Base-by-base conservation (phyloP, 2,329 filamentous ascomycete species). In the Alternaria panax region DNA sequence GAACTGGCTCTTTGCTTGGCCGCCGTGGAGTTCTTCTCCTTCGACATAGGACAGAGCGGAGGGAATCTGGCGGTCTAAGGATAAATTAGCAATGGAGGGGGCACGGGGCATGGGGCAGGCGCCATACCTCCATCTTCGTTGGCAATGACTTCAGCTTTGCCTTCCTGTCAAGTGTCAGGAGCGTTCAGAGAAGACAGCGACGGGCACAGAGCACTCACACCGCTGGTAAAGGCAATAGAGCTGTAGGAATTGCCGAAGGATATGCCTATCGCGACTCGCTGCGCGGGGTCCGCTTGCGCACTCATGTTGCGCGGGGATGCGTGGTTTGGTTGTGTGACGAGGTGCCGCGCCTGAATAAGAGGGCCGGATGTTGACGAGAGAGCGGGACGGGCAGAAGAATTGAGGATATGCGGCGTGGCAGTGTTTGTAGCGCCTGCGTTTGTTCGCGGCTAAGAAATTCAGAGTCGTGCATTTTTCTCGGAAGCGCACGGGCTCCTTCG, bases 211-310 rank as follows among this genome's bases (percentile, higher is more conserved):
- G 34, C 12, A 63, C 83, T 66, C 80, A 87, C 85, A 64, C 80
- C 80, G 63, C 90, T 87, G 46, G 93, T 96, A 79, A 89, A 93
- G 72, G 94, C 94, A 82, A 99, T 97, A 62, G 93, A 97, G 83
- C 92, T 96, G 88, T 97, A 96, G 63, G 93, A 93, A 85, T 98
- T 99, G 82, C 95, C 95, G 85, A 98, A 97, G 69, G 93, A 91
- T 78, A 99, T 93, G 79, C 95, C 95, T 81, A 99, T 98, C 78
- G 90, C 92, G 74, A 85, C 84, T 73, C 86, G 81, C 79, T 86
- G 83, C 72, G 75, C 79, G 75, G 78, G 78, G 71, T 74, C 78
- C 75, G 79, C 80, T 78, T 82, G 85, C 80, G 72, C 82, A 77
- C 79, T 85, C 83, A 83, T 87, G 28, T 57, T 60, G 53, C 55